Base-by-base conservation (phyloP, 345 rosid genomes). In the Camelina sativa region DNA sequence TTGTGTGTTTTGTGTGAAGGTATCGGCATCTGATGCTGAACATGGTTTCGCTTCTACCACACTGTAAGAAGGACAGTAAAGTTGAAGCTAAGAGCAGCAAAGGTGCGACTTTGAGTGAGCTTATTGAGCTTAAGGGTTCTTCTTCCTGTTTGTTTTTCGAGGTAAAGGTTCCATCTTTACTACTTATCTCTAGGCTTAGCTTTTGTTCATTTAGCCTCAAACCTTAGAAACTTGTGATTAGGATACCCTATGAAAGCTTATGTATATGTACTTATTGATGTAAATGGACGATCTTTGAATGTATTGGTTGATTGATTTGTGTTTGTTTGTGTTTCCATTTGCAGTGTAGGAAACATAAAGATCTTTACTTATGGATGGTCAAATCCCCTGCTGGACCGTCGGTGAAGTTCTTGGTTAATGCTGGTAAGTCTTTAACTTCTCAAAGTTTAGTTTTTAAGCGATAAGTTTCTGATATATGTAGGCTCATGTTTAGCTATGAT, bases 301-400 rank as follows among this genome's bases (percentile, higher is more conserved):
- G 8, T 17, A 11, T 55, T 55, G 73, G 30, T 56, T 71, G 23
- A 34, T 71, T 5, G 23, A 34, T 71, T 5, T 60, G 17, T 51
- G 7, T 17, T 28, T 50, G 15, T 68, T 47, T 44, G 30, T 28
- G 65, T 66, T 50, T 7, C 8, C 0, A 35, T 23, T 17, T 73
- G 62, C 90, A 96, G 99, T 96, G 98, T 83, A 85, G 99, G 82
- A 95, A 95, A 80, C 94, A 90, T 76, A 85, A 89, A 69, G 98
- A 95, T 71, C 88, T 90, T 67, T 93, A 90, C 63, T 44, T 90
- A 30, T 90, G 95, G 96, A 92, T 92, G 91, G 88, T 84, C 67
- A 89, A 85, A 82, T 80, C 87, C 37, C 96, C 96, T 7, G 58
- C 70, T 77, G 99, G 99, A 51, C 99, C 98, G 1, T 95, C 99